Evolutionary conservation across 768 basidiomycete species (phyloP), one percentile per base, ranked within the genome.

Genomic region (Clavulina sp.): DNA sequence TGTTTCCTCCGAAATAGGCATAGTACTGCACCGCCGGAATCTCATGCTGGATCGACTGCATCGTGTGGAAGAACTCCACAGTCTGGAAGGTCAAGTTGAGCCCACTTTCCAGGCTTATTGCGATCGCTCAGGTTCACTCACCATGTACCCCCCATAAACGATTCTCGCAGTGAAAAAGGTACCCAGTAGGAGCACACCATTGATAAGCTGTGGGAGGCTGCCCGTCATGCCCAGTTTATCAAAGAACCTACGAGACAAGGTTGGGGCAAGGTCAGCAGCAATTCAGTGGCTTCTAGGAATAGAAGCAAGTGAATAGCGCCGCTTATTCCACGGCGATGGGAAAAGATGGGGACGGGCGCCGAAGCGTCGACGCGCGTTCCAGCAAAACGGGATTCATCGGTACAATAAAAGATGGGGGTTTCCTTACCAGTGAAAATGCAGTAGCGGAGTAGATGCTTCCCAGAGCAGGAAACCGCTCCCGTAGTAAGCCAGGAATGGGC

Each of bases 361-460:
- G n/a, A n/a, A n/a, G n/a, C n/a, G n/a, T n/a, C n/a, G n/a, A 30
- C 43, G 41, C 29, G 46, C 52, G 40, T 47, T 21, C 44, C 23
- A 49, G 24, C 29, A 5, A 3, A 38, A 28, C 51, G 32, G 29
- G 3, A 13, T 24, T 34, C 19, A 32, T 2, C 30, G 23, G 7
- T 32, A 2, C 4, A 6, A 36, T 41, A 48, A 13, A 3, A n/a
- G n/a, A n/a, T n/a, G n/a, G n/a, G 6, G n/a, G 13, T 54, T 49
- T 49, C 62, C 69, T 54, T 57, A 87, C 86, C 86, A 89, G 56
- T 91, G 85, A 51, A 84, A 76, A 59, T 93, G 84, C 56, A 93
- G 69, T 66, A 92, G 88, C 53, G 88, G 75, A 0, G 88, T 92
- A 67, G 54, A 56, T 16, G 54, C 44, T 49, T 56, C 54, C 53